These are phyloP conservation scores for Periconia sp. DNA, from an alignment of 2,329 filamentous ascomycete genomes.

Conservation along the genomic window DNA sequence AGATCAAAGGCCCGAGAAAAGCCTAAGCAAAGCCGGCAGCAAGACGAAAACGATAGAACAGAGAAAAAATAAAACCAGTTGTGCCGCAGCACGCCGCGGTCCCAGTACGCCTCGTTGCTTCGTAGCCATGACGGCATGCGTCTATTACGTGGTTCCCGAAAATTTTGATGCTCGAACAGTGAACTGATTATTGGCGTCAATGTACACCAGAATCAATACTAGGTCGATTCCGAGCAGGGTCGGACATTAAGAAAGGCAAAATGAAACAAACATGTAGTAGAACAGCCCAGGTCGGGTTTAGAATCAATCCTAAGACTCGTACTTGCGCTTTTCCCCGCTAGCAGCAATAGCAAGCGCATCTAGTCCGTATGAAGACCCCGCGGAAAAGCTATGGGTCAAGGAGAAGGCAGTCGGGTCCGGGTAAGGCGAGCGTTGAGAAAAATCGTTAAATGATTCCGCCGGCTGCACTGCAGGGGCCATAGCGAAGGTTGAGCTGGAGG, in stretches of 20 bases:
- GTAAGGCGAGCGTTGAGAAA: slow-evolving; percentile 34
- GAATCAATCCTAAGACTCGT: slow-evolving; percentile 25
- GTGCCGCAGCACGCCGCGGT: slow-evolving; percentile 10
- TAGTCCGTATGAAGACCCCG: slow-evolving; percentile 37
- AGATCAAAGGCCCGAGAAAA: neutral
- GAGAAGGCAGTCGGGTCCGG: slow-evolving; percentile 35
- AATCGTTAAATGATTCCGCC: slow-evolving; percentile 28
- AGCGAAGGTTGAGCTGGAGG: slow-evolving; percentile 26
- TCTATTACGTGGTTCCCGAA: slow-evolving; percentile 39
- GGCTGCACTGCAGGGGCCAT: slow-evolving; percentile 37
- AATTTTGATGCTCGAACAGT: slow-evolving; percentile 25
- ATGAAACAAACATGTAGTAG: no score
- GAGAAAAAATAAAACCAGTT: slow-evolving; percentile 1
- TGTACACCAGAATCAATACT: no score
- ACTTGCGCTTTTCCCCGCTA: slow-evolving; percentile 46
- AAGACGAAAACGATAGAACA: no score
- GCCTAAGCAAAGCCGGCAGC: slow-evolving; percentile 9
- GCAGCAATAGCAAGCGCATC: slow-evolving; percentile 46
- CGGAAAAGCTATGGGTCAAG: slow-evolving; percentile 28
- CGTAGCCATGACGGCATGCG: slow-evolving; percentile 50
- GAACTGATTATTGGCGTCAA: no score
- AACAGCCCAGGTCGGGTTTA: no score
- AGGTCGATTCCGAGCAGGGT: no score
- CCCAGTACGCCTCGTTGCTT: slow-evolving; percentile 26
- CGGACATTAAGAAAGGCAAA: no score